Base-by-base conservation (phyloP, 2,329 filamentous ascomycete genomes). In the Cladosporium sp. region DNA sequence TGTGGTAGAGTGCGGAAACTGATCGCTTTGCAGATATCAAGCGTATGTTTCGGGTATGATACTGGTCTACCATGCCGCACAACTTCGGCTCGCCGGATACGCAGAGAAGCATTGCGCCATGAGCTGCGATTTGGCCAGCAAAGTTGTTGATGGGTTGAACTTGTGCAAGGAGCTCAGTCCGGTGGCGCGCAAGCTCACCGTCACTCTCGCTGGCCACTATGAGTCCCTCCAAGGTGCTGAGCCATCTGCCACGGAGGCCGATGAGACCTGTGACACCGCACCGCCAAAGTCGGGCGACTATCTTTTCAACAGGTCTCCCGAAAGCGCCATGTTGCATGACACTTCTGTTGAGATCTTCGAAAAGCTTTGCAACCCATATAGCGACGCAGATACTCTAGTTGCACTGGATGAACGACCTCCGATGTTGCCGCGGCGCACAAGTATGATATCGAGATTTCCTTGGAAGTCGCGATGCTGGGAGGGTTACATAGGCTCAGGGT, bases 21-120 rank as follows among this genome's bases (percentile, higher is more conserved):
- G 26, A 54, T 21, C 28, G 14, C 18, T 14, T 26, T 4, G 18
- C n/a, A 63, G 60, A 53, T 63, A 63, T 18, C 60, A 63, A 48
- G 32, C 60, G 18, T 63, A 63, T 14, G 60, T 63, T n/a, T 63
- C 60, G 5, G 60, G 49, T 25, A 54, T 63, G 32, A 63, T 63
- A 25, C 25, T 63, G 16, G 18, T 46, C 13, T 63, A 63, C n/a
- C 25, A 56, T 30, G 49, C 49, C 1, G 28, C 36, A 11, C 60
- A 56, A 10, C 18, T 63, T 11, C 10, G 49, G 3, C 23, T 56
- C 5, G 32, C 48, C 16, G 60, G 48, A 10, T 23, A 26, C n/a
- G 3, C 49, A 5, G 32, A 46, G 3, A 46, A 46, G n/a, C 46
- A 43, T 6, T 34, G 25, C 8, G 21, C n/a, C 16, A 14, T 21